Evolutionary conservation across 495 filamentous ascomycete species (phyloP).

Genomic region (Podospora sp.): DNA sequence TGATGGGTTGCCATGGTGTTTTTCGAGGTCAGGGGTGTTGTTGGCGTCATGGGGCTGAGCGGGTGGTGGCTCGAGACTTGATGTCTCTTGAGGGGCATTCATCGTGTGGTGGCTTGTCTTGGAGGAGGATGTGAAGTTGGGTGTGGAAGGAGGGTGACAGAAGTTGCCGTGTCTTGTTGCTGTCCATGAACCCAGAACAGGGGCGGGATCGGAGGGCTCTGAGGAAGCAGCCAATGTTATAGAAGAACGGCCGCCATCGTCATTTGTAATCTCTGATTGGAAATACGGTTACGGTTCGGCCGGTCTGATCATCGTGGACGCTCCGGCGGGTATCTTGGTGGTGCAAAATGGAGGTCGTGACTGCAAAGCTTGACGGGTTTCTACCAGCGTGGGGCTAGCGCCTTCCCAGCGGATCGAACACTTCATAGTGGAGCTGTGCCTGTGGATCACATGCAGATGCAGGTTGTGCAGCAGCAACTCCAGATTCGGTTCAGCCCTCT

Average conservation of each 20-base stretch:
- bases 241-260: neutral
- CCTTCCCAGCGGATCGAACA: neutral
- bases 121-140: neutral
- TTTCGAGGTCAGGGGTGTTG: neutral
- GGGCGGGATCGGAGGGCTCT: no score
- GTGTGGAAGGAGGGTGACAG: neutral
- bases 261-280: neutral
- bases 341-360: neutral
- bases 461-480: neutral
- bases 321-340: no score
- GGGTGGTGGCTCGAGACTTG: neutral
- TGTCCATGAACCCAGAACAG: no score
- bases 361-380: neutral
- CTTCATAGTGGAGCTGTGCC: neutral
- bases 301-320: no score
- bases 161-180: neutral
- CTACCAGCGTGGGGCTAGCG: neutral
- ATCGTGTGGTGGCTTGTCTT: neutral
- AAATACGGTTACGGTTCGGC: neutral
- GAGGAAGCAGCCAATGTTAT: neutral
- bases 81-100: neutral
- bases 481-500: neutral
- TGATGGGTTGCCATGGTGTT: slow-evolving; percentile 8
- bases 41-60: neutral
- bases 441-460: neutral